A percentile compares a stretch with the other conserved stretches of the same genome.
Conservation (phyloP, 83 land plant species). For the Diphasiastrum complanatum region DNA sequence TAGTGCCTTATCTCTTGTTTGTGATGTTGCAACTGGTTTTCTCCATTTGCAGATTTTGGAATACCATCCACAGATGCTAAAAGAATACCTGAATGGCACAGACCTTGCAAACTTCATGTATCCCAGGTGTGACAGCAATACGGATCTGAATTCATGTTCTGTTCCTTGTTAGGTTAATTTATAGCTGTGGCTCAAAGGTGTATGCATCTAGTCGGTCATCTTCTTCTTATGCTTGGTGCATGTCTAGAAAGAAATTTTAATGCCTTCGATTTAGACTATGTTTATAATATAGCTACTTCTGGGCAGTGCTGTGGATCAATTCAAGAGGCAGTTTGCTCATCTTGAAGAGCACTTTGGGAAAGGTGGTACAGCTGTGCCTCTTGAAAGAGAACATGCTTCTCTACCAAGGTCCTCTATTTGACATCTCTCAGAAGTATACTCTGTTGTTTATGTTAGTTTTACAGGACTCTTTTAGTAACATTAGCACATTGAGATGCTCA, state of each 20-base stretch:
- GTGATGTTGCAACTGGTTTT: neutral
- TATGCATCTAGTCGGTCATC: neutral
- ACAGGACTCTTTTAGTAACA: neutral
- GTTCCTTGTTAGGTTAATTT: too few species aligned
- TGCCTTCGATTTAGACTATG: neutral
- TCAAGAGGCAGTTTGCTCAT: constrained; percentile 21
- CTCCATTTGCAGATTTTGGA: constrained; percentile 17
- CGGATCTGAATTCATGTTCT: neutral
- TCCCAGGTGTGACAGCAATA: constrained; percentile 9
- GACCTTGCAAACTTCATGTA: constrained; percentile 21
- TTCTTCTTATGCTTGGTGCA: neutral
- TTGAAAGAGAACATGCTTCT: constrained; percentile 22
- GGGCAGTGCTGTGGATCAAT: constrained; percentile 25
- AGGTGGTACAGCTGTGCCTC: constrained; percentile 8
- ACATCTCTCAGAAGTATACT: too few species aligned
- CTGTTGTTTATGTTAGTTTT: too few species aligned
- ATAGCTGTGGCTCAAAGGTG: neutral
- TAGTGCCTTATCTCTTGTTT: neutral
- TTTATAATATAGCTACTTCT: neutral
- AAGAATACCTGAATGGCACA: constrained; percentile 14
- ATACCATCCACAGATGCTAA: constrained; percentile 22
- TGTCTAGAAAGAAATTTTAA: too few species aligned
- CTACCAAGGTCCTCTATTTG: constrained; percentile 20
- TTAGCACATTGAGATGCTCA: neutral
- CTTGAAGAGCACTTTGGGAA: constrained; percentile 17